Percentiles rank a stretch among this genome's conserved stretches.
phyloP scores from a whole-genome alignment of 2,329 filamentous ascomycete species.

The Cercospora janseana region DNA sequence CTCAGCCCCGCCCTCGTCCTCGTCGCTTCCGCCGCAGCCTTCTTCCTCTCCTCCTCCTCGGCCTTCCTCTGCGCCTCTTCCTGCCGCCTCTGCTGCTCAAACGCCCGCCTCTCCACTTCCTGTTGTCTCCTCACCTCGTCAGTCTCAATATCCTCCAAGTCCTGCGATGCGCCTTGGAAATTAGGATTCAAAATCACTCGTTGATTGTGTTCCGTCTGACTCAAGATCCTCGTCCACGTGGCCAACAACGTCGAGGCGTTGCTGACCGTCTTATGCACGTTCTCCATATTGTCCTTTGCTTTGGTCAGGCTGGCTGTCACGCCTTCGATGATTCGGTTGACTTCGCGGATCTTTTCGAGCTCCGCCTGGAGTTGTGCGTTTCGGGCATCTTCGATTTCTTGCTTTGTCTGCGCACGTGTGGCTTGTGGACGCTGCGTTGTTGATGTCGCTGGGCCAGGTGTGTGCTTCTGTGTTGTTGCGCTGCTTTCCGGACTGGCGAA shows the following conservation, averaged over 20 bases:
- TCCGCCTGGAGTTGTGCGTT: conserved; percentile 75
- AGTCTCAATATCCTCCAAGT: conserved; percentile 80
- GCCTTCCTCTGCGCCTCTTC: conserved; percentile 58
- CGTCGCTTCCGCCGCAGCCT: conserved; percentile 51
- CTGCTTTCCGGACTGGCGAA: conserved; percentile 55
- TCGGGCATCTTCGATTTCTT: conserved; percentile 59
- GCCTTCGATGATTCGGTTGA: conserved; percentile 84
- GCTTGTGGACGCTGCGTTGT: conserved; percentile 44
- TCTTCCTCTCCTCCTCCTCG: conserved; percentile 54
- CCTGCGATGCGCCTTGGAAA: conserved; percentile 86
- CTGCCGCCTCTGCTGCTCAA: conserved; percentile 73
- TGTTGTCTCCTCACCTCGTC: conserved; percentile 72
- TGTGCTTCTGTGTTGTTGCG: conserved; percentile 38
- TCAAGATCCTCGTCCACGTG: conserved; percentile 93
- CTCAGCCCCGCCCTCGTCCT: conserved; percentile 36
- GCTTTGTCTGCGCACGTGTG: conserved; percentile 35
- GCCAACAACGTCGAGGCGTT: conserved; percentile 87
- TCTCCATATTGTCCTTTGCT: conserved; percentile 76
- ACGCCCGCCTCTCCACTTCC: conserved; percentile 71
- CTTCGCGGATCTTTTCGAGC: conserved; percentile 75
- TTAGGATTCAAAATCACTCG: conserved; percentile 81
- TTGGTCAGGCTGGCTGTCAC: conserved; percentile 69
- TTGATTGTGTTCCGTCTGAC: conserved; percentile 96
- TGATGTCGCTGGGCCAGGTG: conserved; percentile 31
- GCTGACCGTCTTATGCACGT: conserved; percentile 78